These are phyloP conservation scores for Solanum habrochaites DNA, from an alignment of 257 asterid species.

Conservation along the genomic window DNA sequence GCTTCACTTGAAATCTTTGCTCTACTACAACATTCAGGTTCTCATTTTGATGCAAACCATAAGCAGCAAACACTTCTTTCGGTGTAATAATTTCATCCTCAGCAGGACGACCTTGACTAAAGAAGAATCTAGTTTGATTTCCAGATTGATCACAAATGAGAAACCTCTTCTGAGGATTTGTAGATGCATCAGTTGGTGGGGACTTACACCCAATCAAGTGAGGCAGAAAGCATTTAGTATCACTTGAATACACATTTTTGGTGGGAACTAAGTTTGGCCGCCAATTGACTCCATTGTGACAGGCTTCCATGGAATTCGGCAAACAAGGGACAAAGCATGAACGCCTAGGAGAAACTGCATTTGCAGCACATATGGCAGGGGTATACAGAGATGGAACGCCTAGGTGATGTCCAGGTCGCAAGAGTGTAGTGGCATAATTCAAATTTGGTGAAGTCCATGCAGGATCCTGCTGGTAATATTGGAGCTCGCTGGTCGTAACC, in stretches of 20 bases:
- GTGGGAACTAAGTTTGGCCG: conserved; percentile 11
- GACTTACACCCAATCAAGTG: conserved; percentile 15
- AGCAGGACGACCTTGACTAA: conserved; percentile 24
- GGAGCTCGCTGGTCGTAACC: conserved; percentile 38
- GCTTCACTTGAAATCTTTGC: conserved; percentile 8
- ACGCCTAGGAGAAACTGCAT: conserved; percentile 19
- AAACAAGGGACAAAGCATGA: conserved; percentile 10
- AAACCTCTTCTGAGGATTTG: conserved; percentile 32
- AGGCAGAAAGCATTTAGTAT: conserved; percentile 9
- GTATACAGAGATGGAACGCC: conserved; percentile 19
- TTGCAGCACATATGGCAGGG: conserved; percentile 15
- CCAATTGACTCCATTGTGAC: conserved; percentile 17
- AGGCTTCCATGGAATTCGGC: conserved; percentile 13
- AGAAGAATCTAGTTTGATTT: conserved; percentile 37
- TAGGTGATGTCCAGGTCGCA: conserved; percentile 25
- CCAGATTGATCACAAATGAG: conserved; percentile 66
- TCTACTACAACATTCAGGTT: conserved; percentile 8
- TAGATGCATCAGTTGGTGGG: conserved; percentile 11
- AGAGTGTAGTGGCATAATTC: conserved; percentile 20
- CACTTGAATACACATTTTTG: conserved; percentile 6
- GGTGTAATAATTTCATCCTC: conserved; percentile 17
- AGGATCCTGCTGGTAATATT: conserved; percentile 29
- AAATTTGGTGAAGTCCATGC: conserved; percentile 30
- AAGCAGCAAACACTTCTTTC: conserved; percentile 9
- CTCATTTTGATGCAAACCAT: conserved; percentile 3